Percentiles rank a stretch among this genome's conserved stretches.
phyloP scores from a whole-genome alignment of 805 yeast genomes.

The Komagataella pastoris region DNA sequence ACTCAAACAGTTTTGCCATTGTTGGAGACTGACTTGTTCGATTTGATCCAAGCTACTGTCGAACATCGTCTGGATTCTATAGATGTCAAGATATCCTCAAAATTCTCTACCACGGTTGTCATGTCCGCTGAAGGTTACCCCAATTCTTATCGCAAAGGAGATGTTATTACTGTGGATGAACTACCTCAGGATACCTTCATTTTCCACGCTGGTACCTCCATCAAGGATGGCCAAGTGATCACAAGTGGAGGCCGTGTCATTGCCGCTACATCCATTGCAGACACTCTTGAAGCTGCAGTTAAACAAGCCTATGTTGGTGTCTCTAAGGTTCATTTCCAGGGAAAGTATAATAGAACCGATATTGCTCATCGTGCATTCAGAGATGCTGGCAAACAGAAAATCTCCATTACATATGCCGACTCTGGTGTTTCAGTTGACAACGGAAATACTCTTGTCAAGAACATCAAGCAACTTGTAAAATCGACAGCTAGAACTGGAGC shows the following conservation, averaged over 20 bases:
- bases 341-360: constrained; percentile 79
- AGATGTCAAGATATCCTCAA: constrained; percentile 36
- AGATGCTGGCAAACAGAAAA: constrained; percentile 19
- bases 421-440: constrained; percentile 97
- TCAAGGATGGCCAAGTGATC: constrained; percentile 41
- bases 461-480: constrained; percentile 80
- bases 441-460: constrained; percentile 83
- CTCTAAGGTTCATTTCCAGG: constrained; percentile 53
- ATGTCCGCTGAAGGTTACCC: constrained; percentile 98
- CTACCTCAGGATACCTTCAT: constrained; percentile 51
- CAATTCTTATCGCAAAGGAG: constrained; percentile 74
- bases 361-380: constrained; percentile 95
- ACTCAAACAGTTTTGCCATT: constrained; percentile 93
- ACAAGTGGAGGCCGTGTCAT: constrained; percentile 96
- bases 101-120: constrained; percentile 83
- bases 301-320: constrained; percentile 80
- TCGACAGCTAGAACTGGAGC: constrained; percentile 94
- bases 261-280: constrained; percentile 82
- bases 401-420: constrained; percentile 73
- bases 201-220: constrained; percentile 94
- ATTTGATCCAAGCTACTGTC: constrained; percentile 85
- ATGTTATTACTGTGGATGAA: constrained; percentile 48
- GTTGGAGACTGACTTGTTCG: constrained; percentile 83
- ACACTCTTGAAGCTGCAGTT: constrained; percentile 67
- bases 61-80: constrained; percentile 90